Base-by-base conservation (phyloP, 345 rosid species). In the Populus euphratica region DNA sequence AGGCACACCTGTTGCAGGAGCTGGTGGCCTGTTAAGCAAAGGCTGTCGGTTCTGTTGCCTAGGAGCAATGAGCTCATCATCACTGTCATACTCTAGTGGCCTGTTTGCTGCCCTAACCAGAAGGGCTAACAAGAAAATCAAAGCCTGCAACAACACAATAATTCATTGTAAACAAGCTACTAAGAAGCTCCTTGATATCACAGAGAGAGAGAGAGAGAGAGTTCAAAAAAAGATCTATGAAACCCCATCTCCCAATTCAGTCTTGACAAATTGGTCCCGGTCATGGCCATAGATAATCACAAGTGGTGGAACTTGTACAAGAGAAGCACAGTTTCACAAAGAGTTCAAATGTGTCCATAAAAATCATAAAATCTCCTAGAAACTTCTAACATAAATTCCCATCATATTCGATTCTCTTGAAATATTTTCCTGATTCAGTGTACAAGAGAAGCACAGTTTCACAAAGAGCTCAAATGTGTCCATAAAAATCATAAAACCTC, bases 21-120 rank as follows among this genome's bases (percentile, higher is more conserved):
- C 81, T 5, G 92, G 86, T 56, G 90, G 93, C 62, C 96, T 86
- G 83, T 82, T 88, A 77, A 96, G 52, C 86, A 96, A 85, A 70
- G 98, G 99, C 84, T 92, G 97, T 44, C 90, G 88, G 78, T 92
- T 84, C 79, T 90, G 98, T 84, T 90, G 95, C 80, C 97, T 89
- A 52, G 95, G 88, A 68, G 83, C 84, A 70, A 93, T 85, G 50
- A 84, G 81, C 76, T 96, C 99, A 81, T 96, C 98, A 73, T 96
- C 99, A 75, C 99, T 94, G 84, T 96, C 99, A 81, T 94, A 96
- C 59, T 92, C 97, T 23, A 75, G 85, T 17, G 98, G 97, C 82
- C 76, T 82, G 78, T 94, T 91, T 68, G 91, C 92, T 70, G 98
- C 85, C 77, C 98, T 87, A 39, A 96, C 96, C 73, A 90, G 68